Evolutionary conservation across 2,329 filamentous ascomycete species (phyloP).

Genomic region (Penicillium italicum): DNA sequence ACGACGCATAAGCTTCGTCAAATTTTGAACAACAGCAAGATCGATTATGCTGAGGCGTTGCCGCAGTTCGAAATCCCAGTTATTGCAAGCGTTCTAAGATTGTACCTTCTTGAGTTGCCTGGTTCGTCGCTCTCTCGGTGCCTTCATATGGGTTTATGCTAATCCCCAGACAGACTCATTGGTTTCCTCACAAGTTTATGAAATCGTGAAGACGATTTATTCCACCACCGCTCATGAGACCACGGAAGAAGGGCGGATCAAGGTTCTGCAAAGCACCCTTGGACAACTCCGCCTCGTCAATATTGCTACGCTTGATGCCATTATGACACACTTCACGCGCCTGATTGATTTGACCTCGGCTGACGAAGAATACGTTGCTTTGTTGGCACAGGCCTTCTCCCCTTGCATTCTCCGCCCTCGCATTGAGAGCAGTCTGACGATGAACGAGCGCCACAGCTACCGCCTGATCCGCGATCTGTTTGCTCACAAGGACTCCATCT

Average conservation of each 20-base stretch:
- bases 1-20: constrained; percentile 81
- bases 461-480: constrained; percentile 89
- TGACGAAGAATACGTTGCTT: constrained; percentile 76
- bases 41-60: constrained; percentile 70
- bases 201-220: constrained; percentile 98
- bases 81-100: constrained; percentile 84
- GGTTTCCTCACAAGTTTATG: constrained; percentile 96
- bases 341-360: constrained; percentile 95
- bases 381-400: constrained; percentile 70
- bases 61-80: constrained; percentile 90
- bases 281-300: constrained; percentile 93
- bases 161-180: constrained; percentile 69
- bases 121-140: constrained; percentile 55
- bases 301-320: constrained; percentile 96
- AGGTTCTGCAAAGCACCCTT: constrained; percentile 91
- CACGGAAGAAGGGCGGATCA: constrained; percentile 73
- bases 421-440: constrained; percentile 80
- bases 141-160: constrained; percentile 5
- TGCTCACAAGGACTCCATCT: constrained; percentile 89
- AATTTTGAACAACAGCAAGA: constrained; percentile 81
- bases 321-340: constrained; percentile 96
- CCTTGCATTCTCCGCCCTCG: constrained; percentile 86
- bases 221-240: constrained; percentile 72
- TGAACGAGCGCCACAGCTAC: constrained; percentile 92
- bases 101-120: constrained; percentile 92